phyloP scores from a whole-genome alignment of 805 yeast species.

The Nakazawaea holstii region DNA sequence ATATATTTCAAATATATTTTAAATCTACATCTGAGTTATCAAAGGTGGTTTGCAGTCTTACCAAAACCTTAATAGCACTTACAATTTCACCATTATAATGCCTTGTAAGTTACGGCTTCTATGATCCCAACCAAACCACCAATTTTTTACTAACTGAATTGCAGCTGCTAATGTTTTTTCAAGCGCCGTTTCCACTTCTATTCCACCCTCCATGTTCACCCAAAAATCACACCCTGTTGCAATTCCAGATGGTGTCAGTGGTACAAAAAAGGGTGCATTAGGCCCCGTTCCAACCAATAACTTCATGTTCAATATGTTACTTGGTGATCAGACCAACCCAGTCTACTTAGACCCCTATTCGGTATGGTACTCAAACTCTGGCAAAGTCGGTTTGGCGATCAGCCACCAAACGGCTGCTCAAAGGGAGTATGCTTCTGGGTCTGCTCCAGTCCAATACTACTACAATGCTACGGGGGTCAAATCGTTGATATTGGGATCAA shows the following conservation, averaged over 20 bases:
- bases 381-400: constrained; percentile 56
- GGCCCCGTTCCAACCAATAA: constrained; percentile 63
- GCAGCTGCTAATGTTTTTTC: constrained; percentile 31
- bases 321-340: constrained; percentile 62
- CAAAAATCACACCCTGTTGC: constrained; percentile 20
- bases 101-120: too few relatives aligned
- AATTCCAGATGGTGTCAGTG: constrained; percentile 19
- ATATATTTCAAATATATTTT: too few relatives aligned
- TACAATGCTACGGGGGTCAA: constrained; percentile 60
- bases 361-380: constrained; percentile 48
- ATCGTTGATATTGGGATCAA: constrained; percentile 48
- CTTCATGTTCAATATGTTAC: constrained; percentile 67
- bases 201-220: constrained; percentile 39
- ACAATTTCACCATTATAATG: too few relatives aligned
- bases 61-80: too few relatives aligned
- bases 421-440: constrained; percentile 64
- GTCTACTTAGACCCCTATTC: constrained; percentile 82
- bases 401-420: constrained; percentile 57
- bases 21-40: too few relatives aligned
- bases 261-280: constrained; percentile 6
- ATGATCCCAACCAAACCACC: not conserved
- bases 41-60: too few relatives aligned
- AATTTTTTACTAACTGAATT: not conserved
- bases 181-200: constrained; percentile 33
- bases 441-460: constrained; percentile 38